Percentiles rank a stretch among this genome's conserved stretches.
Evolutionary conservation across 257 asterid species (phyloP).

Genomic region (Lycium ferocissimum): DNA sequence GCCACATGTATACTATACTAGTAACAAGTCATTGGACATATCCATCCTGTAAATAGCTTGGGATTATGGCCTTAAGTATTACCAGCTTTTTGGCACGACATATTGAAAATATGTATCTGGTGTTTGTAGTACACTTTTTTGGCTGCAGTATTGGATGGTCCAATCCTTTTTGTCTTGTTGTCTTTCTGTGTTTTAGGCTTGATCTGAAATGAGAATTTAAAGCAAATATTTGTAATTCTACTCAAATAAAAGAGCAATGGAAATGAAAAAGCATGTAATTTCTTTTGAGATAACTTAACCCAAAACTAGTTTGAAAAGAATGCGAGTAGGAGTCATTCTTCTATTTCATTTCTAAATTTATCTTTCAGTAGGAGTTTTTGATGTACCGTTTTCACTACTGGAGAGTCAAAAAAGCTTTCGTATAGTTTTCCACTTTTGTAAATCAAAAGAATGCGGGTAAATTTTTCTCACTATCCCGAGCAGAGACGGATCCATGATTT

Average conservation of each 20-base stretch:
- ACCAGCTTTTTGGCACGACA: neutral
- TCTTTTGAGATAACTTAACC: neutral
- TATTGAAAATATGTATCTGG: neutral
- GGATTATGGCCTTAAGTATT: neutral
- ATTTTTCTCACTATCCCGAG: neutral
- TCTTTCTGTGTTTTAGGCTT: neutral
- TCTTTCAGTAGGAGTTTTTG: neutral
- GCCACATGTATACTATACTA: neutral
- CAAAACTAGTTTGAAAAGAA: slow-evolving; percentile 1
- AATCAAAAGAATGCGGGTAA: neutral
- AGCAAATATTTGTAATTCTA: neutral
- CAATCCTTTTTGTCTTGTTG: slow-evolving; percentile 6
- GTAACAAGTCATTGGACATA: neutral
- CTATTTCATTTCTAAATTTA: neutral
- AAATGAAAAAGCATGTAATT: slow-evolving; percentile 1
- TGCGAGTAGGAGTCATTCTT: neutral
- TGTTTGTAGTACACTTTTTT: neutral
- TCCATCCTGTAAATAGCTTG: neutral
- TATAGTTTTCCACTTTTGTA: neutral
- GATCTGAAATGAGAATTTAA: neutral
- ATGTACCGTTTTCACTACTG: neutral
- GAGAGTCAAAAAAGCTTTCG: neutral
- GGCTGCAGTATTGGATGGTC: neutral
- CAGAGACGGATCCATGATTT: neutral
- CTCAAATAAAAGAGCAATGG: neutral